These are phyloP conservation scores for Penstemon eatonii DNA, from an alignment of 257 asterid species.

Conservation along the genomic window DNA sequence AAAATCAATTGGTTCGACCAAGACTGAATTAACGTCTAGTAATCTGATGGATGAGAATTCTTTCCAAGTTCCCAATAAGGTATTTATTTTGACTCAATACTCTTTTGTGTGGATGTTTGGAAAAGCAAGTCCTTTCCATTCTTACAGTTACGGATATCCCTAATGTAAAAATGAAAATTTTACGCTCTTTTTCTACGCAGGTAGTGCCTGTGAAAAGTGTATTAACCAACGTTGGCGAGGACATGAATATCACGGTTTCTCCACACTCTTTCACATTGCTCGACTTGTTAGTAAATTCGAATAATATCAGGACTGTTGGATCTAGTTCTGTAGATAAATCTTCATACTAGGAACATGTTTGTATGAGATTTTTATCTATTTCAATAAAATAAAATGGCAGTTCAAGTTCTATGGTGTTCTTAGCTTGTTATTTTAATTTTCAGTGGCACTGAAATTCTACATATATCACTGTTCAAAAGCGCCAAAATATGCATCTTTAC, in stretches of 20 bases:
- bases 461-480: background rate
- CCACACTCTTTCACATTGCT: constrained; percentile 60
- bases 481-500: background rate
- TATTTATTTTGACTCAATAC: constrained; percentile 22
- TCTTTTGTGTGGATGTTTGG: background rate
- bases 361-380: background rate
- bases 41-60: constrained; percentile 78
- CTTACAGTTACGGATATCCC: background rate
- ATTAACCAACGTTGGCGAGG: constrained; percentile 47
- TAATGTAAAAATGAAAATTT: too few relatives aligned
- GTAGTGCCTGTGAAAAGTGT: constrained; percentile 47
- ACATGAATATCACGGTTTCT: constrained; percentile 47
- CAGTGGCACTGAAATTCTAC: background rate
- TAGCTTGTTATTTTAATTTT: background rate
- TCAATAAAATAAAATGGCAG: constrained; percentile 16
- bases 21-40: constrained; percentile 56
- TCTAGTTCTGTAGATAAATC: constrained; percentile 39
- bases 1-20: constrained; percentile 43
- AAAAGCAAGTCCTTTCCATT: background rate
- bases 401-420: background rate
- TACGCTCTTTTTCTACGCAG: constrained; percentile 34
- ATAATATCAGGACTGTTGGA: constrained; percentile 31
- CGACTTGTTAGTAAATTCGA: constrained; percentile 42
- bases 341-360: constrained; percentile 31
- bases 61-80: constrained; percentile 66